These are phyloP conservation scores for Beauveria bassiana DNA, from an alignment of 2,329 filamentous ascomycete genomes.

Conservation along the genomic window DNA sequence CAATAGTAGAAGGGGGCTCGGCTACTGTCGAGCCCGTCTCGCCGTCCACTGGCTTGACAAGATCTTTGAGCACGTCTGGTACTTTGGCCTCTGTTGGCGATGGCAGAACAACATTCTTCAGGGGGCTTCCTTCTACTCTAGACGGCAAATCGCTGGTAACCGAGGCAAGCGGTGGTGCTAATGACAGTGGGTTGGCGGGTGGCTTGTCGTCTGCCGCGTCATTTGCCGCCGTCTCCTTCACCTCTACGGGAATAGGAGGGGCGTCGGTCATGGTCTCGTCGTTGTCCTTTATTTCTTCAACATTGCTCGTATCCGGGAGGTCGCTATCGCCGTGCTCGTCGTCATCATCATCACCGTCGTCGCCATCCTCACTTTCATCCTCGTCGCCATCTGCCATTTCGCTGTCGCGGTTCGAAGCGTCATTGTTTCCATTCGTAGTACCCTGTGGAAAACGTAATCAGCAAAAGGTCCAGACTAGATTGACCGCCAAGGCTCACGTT, in stretches of 20 bases:
- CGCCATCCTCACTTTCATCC: constrained; percentile 38
- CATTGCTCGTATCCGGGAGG: constrained; percentile 7
- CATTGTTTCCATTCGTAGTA: constrained; percentile 36
- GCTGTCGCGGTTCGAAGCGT: constrained; percentile 38
- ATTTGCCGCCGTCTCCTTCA: constrained; percentile 31
- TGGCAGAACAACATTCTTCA: constrained; percentile 43
- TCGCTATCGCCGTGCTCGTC: constrained; percentile 21
- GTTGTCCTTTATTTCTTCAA: constrained; percentile 5
- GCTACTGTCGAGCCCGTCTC: constrained; percentile 19
- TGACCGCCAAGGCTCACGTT: constrained; percentile 14
- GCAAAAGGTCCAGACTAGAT: background rate
- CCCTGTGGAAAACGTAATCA: constrained; percentile 24
- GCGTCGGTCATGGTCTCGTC: constrained; percentile 17
- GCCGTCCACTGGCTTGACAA: constrained; percentile 8
- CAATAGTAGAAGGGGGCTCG: constrained; percentile 25
- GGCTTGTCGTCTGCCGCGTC: constrained; percentile 22
- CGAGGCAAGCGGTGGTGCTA: constrained; percentile 23
- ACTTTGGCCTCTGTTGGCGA: constrained; percentile 34
- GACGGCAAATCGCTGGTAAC: constrained; percentile 25
- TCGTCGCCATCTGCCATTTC: constrained; percentile 47
- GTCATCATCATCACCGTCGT: constrained; percentile 39
- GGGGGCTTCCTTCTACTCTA: constrained; percentile 40
- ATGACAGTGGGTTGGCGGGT: constrained; percentile 21
- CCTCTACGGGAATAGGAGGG: background rate
- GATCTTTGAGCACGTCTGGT: background rate